These are phyloP conservation scores for Rhodocollybia butyracea DNA, from an alignment of 768 basidiomycete species.

Conservation along the genomic window DNA sequence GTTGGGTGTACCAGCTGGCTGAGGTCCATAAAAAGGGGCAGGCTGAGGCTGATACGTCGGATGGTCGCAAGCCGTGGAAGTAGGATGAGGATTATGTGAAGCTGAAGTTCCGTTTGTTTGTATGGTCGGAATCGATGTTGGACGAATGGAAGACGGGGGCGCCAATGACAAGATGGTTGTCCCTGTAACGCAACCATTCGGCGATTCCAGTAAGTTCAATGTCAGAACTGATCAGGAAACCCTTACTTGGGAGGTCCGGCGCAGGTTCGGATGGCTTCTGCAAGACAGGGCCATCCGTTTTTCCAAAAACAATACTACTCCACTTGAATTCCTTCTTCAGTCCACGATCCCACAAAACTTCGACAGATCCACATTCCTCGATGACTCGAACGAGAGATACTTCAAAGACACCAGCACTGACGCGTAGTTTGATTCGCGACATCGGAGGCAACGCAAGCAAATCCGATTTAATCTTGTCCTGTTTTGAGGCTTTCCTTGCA, in stretches of 20 bases:
- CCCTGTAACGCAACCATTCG: background rate
- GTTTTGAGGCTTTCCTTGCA: conserved; percentile 70
- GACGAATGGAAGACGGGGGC: too few species aligned
- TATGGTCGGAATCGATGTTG: background rate
- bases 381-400: conserved; percentile 73
- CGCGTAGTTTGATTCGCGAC: conserved; percentile 80
- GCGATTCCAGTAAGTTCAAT: too few species aligned
- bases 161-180: background rate
- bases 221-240: background rate
- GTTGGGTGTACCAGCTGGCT: background rate
- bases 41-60: background rate
- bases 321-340: conserved; percentile 78
- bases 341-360: conserved; percentile 79
- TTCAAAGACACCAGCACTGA: conserved; percentile 82
- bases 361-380: conserved; percentile 66
- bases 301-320: conserved; percentile 78
- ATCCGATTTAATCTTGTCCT: conserved; percentile 68
- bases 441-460: conserved; percentile 67
- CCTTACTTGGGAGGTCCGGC: conserved; percentile 28
- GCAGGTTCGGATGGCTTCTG: conserved; percentile 65
- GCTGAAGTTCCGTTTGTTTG: background rate
- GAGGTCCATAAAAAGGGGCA: background rate
- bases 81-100: background rate
- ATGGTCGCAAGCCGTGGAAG: background rate
- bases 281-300: conserved; percentile 63